A percentile compares a stretch with the other conserved stretches of the same genome.
Evolutionary conservation across 306 rosid genomes (phyloP).

Genomic region (Elaeagnus macrophylla): DNA sequence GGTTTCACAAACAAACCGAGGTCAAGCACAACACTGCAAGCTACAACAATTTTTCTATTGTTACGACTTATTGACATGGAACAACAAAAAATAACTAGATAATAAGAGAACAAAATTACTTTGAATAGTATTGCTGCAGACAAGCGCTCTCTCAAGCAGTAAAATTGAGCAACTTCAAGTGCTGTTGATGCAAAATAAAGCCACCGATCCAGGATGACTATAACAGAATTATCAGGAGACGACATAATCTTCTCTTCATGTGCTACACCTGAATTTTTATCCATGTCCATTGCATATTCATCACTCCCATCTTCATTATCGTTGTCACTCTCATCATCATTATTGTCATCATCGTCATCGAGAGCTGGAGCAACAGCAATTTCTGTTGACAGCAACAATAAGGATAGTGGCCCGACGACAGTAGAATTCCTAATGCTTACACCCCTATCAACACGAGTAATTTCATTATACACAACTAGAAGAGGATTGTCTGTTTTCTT

Average conservation of each 20-base stretch:
- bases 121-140: conserved; percentile 59
- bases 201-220: conserved; percentile 76
- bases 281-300: conserved; percentile 45
- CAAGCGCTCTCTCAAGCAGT: conserved; percentile 85
- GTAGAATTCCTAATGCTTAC: conserved; percentile 53
- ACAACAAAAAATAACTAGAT: conserved; percentile 1
- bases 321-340: conserved; percentile 2
- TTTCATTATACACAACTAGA: conserved; percentile 57
- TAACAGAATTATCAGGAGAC: conserved; percentile 60
- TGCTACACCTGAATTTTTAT: conserved; percentile 29
- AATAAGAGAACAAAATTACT: conserved; percentile 28
- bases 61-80: background rate
- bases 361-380: conserved; percentile 68
- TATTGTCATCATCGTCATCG: background rate
- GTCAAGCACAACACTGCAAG: background rate
- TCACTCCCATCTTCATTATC: background rate
- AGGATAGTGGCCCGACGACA: conserved; percentile 65
- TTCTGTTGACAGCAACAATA: conserved; percentile 65
- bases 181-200: conserved; percentile 55
- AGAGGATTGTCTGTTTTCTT: conserved; percentile 18
- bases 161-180: conserved; percentile 86
- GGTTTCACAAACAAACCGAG: background rate
- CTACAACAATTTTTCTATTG: too few relatives aligned
- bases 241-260: conserved; percentile 55
- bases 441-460: conserved; percentile 69